These are phyloP conservation scores for Typha latifolia DNA, from an alignment of 176 grass and related monocot species.

Conservation along the genomic window DNA sequence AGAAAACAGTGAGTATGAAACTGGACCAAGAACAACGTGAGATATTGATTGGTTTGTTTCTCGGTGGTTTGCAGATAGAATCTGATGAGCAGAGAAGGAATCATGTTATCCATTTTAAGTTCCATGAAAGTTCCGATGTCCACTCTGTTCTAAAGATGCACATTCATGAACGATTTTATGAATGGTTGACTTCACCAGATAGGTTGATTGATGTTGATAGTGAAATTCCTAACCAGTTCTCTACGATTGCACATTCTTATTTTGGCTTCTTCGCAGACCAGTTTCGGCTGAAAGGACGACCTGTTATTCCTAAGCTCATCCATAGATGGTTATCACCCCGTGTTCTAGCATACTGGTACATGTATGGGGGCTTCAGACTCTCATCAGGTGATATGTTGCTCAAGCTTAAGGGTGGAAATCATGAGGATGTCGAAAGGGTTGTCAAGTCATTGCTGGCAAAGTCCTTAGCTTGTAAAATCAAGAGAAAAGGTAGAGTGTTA, in stretches of 20 bases:
- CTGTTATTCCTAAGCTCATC: slow-evolving; percentile 63
- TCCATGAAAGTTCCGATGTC: slow-evolving; percentile 45
- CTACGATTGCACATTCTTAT: slow-evolving; percentile 60
- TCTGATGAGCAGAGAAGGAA: slow-evolving; percentile 46
- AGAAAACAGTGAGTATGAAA: slow-evolving; percentile 63
- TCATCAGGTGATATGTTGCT: slow-evolving; percentile 78
- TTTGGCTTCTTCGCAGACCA: slow-evolving; percentile 84
- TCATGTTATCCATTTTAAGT: slow-evolving; percentile 59
- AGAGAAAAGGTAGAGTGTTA: slow-evolving; percentile 70
- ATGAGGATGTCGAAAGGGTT: slow-evolving; percentile 63
- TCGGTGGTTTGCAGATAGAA: slow-evolving; percentile 67
- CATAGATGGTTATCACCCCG: slow-evolving; percentile 85
- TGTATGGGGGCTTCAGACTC: slow-evolving; percentile 77
- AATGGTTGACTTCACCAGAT: slow-evolving; percentile 58
- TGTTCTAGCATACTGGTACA: slow-evolving; percentile 92
- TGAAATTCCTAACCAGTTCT: slow-evolving; percentile 59
- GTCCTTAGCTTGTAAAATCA: slow-evolving; percentile 63
- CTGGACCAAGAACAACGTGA: slow-evolving; percentile 81
- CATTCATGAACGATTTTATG: slow-evolving; percentile 79
- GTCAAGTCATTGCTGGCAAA: slow-evolving; percentile 39
- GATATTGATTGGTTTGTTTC: slow-evolving; percentile 87
- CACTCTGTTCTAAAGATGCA: slow-evolving; percentile 67
- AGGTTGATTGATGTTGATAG: slow-evolving; percentile 47
- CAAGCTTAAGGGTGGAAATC: slow-evolving; percentile 52
- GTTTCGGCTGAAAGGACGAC: slow-evolving; percentile 55